Conservation (phyloP, 495 filamentous ascomycete species). For the Xylaria bambusicola region DNA sequence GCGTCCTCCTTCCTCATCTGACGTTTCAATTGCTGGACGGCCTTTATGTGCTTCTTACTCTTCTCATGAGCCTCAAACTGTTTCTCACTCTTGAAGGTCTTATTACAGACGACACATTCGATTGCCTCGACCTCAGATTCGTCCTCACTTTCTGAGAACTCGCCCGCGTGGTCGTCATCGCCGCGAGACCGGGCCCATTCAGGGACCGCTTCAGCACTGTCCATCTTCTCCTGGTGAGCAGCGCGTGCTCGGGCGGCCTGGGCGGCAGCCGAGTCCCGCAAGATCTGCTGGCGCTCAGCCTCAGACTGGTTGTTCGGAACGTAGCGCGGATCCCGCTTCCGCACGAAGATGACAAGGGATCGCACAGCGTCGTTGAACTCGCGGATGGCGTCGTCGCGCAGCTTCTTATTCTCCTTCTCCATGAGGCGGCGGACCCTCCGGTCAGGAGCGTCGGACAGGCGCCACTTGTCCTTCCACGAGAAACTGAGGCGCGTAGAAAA, state of each 20-base stretch:
- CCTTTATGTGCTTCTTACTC: slow-evolving; percentile 93
- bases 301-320: slow-evolving; percentile 67
- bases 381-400: slow-evolving; percentile 77
- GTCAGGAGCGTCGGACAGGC: slow-evolving; percentile 83
- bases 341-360: slow-evolving; percentile 85
- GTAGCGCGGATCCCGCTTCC: slow-evolving; percentile 88
- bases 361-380: slow-evolving; percentile 94
- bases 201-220: slow-evolving; percentile 63
- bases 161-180: slow-evolving; percentile 41
- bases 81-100: slow-evolving; percentile 90
- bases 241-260: slow-evolving; percentile 85
- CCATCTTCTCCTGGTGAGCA: slow-evolving; percentile 72
- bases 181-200: slow-evolving; percentile 72
- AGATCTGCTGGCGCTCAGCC: slow-evolving; percentile 73
- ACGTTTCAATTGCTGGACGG: slow-evolving; percentile 72
- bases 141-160: slow-evolving; percentile 51
- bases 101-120: slow-evolving; percentile 90
- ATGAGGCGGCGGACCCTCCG: slow-evolving; percentile 78
- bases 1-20: slow-evolving; percentile 82
- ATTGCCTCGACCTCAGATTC: slow-evolving; percentile 65
- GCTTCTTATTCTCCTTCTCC: slow-evolving; percentile 91
- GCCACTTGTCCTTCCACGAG: slow-evolving; percentile 83
- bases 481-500: slow-evolving; percentile 88
- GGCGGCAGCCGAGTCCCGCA: slow-evolving; percentile 76
- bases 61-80: slow-evolving; percentile 93